Base-by-base conservation (phyloP, 2,329 filamentous ascomycete species). In the Penicillium sp. region DNA sequence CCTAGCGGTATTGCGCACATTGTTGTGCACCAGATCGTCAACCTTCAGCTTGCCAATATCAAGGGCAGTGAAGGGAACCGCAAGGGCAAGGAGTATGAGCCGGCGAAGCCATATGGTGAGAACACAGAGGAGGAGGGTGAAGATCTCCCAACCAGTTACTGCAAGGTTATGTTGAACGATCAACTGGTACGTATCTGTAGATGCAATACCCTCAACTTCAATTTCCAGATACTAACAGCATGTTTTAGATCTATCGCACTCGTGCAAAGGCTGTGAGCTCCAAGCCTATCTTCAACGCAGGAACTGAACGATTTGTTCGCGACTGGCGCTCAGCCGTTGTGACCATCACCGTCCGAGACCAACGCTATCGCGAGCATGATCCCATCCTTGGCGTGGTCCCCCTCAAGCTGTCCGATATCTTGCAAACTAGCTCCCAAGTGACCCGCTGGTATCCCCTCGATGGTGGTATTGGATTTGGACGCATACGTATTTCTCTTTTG, bases 371-470 rank as follows among this genome's bases (percentile, higher is more conserved):
- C 53, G 88, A 99, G 75, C 93, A 97, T 66, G 94, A 97, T 64
- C 93, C 94, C 0, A 91, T 99, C 59, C 85, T 97, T 33, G 94
- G 94, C 40, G 89, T 97, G 5, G 89, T 97, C 2, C 91, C 92
- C 1, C 78, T 99, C 58, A 94, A 92, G 72, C 75, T 97, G 0
- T 90, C 90, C 0, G 91, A 97, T 49, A 83, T 97, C n/a, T 80
- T 99, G 23, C 87, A 93, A 66, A 95, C 88, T 0, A 89, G 87
- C 63, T 96, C 91, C 44, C 91, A 97, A 72, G 83, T 87, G 53
- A 95, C 92, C 3, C 82, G 92, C 58, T 97, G 92, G 92, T 97
- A 97, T 72, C 93, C 94, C n/a, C 82, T 99, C 0, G 92, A 96
- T 69, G 94, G 93, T 23, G 94, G 94, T 11, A 87, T 97, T 61